These are phyloP conservation scores for Staphylotrichum longicolle DNA, from an alignment of 495 filamentous ascomycete species.

Conservation along the genomic window DNA sequence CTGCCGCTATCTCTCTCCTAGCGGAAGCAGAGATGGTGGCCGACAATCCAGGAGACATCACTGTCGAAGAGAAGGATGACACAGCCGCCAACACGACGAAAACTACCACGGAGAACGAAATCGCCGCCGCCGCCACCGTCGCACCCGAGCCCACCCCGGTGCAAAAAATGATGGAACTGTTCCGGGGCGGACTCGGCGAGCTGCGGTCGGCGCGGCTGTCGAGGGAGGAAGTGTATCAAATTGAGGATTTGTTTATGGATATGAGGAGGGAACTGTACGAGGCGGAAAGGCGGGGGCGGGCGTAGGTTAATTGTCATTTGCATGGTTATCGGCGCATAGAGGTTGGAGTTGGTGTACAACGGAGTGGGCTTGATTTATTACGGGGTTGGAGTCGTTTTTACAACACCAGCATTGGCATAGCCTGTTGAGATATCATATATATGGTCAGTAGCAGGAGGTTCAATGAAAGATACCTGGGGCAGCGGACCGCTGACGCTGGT, in stretches of 20 bases:
- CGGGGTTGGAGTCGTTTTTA: slow-evolving; percentile 1
- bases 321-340: slow-evolving; percentile 12
- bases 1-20: neutral
- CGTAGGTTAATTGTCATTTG: slow-evolving; percentile 16
- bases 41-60: slow-evolving; percentile 1
- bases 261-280: slow-evolving; percentile 63
- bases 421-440: neutral
- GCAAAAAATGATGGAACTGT: slow-evolving; percentile 47
- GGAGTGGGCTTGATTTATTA: neutral
- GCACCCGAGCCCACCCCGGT: slow-evolving; percentile 18
- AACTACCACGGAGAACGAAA: neutral
- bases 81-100: neutral
- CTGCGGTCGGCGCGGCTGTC: slow-evolving; percentile 52
- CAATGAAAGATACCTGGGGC: neutral
- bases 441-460: neutral
- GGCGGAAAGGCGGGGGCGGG: slow-evolving; percentile 52
- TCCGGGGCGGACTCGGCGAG: slow-evolving; percentile 51
- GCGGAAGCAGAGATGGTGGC: slow-evolving; percentile 17
- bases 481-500: neutral
- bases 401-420: neutral
- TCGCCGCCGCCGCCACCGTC: neutral
- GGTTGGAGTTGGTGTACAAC: neutral
- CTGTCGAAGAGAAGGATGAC: slow-evolving; percentile 2
- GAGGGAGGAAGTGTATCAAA: slow-evolving; percentile 52
- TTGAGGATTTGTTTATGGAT: slow-evolving; percentile 68